Evolutionary conservation across 495 filamentous ascomycete species (phyloP).

Genomic region (Astrothelium subdiscretum): DNA sequence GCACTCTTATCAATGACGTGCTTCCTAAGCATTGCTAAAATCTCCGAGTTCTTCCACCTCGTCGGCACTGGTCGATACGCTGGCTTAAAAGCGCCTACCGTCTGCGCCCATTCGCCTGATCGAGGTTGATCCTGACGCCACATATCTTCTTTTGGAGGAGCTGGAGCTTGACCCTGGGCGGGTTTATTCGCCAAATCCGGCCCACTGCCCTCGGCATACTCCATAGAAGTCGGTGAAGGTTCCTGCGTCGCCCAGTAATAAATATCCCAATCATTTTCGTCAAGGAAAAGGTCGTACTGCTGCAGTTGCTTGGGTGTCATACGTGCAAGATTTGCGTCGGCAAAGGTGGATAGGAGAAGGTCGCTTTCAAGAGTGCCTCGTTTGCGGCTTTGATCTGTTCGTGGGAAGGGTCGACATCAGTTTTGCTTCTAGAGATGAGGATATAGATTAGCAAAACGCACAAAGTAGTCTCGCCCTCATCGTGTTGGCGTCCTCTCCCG

Average conservation of each 20-base stretch:
- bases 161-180: constrained; percentile 26
- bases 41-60: constrained; percentile 73
- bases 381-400: constrained; percentile 86
- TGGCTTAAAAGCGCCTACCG: constrained; percentile 84
- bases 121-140: constrained; percentile 20
- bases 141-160: constrained; percentile 19
- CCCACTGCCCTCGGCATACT: constrained; percentile 27
- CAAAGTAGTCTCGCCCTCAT: constrained; percentile 84
- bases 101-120: constrained; percentile 90
- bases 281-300: constrained; percentile 87
- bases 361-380: constrained; percentile 92
- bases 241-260: constrained; percentile 99
- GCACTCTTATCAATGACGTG: constrained; percentile 51
- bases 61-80: constrained; percentile 81
- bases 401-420: not conserved
- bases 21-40: constrained; percentile 59
- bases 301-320: constrained; percentile 66
- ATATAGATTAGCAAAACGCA: constrained; percentile 37
- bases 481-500: constrained; percentile 68
- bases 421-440: not conserved
- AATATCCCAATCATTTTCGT: constrained; percentile 99
- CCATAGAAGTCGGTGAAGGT: constrained; percentile 39
- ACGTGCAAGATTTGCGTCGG: constrained; percentile 56
- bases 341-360: constrained; percentile 92
- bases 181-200: constrained; percentile 21